Evolutionary conservation across 2,329 filamentous ascomycete species (phyloP), one percentile per base, ranked within the genome.

Genomic region (Fusarium anthophilum): DNA sequence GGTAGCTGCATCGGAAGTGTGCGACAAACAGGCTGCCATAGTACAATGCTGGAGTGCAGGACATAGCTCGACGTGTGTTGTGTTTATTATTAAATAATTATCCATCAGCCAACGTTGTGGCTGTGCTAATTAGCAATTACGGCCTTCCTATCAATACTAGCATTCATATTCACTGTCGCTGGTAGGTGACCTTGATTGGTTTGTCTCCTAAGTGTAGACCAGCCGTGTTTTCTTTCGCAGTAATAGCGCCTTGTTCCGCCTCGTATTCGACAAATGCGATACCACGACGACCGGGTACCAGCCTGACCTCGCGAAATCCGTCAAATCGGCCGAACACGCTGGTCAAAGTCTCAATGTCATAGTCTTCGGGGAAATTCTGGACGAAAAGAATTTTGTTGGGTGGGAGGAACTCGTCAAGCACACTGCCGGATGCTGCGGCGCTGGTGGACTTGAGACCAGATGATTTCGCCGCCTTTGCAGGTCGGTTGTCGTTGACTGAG

Each of bases 251-350:
- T 54, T 92, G 89, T 84, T 98, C 95, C 75, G 90, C 91, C 79
- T 98, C 94, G 84, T 98, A 99, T 83, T 99, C 96, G 69, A 98
- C 94, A 82, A 99, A 99, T 2, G 95, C 96, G 82, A 99, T 95
- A 7, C 94, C 94, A 73, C 91, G 92, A 58, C 96, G 88, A 37
- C 94, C 93, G 11, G 96, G 95, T 51, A 98, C 96, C 81, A 94
- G 84, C 79, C 96, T 91, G 51, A 98, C 94, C 85, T 99, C 96
- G 81, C 92, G 93, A 87, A 99, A 98, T 32, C 96, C 96, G 72
- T 97, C 94, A 85, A 97, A 99, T 55, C 93, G 91, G 57, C 91
- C 91, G 84, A 98, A 99, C 71, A 98, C 91, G 38, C 88, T 87
- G 0, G 91, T 92, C 62, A 99, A 89, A 30, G 88, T 90, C 73